Base-by-base conservation (phyloP, 2,329 filamentous ascomycete species). In the Verticillium nonalfalfae region DNA sequence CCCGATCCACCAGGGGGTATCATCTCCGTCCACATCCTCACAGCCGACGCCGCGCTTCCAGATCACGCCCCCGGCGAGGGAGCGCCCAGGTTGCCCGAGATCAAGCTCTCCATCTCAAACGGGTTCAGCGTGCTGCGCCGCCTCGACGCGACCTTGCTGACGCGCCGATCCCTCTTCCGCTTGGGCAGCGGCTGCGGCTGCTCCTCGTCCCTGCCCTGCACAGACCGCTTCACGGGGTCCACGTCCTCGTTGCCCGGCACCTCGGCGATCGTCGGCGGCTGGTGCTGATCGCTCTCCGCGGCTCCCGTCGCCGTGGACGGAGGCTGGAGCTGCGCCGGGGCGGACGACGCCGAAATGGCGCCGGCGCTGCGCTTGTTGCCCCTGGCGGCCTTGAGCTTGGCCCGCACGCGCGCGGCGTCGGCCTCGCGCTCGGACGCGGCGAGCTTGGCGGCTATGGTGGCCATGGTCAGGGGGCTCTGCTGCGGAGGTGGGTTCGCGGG, bases 81-180 rank as follows among this genome's bases (percentile, higher is more conserved):
- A n/a, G 64, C 66, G 3, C 59, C 62, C 2, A 68, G 68, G 26
- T 66, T 65, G 6, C 81, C 81, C 2, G 75, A 67, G 59, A 88
- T 87, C 70, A 90, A 71, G 55, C 82, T 85, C 74, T 90, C 84
- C 69, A 93, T 74, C 74, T 94, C 90, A 79, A 88, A 89, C 3
- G 89, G 86, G 68, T 85, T 92, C 36, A 94, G 76, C 21, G 90
- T 93, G 69, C 89, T 92, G 71, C 90, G 82, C 70, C 90, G 81
- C 70, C 89, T 79, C 63, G 82, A 88, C 2, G 85, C 79, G 9
- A 72, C 78, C 76, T 77, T 88, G 72, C 71, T 86, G 68, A 73
- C 79, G 71, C 76, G 82, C 72, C 74, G 78, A 68, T 78, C 84
- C 52, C 81, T 76, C 70, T 83, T 84, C 36, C 81, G 77, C 71